Percentiles rank a stretch among this genome's conserved stretches.
Conservation (phyloP, 139 green algal species). For the Parachlorella kessleri region DNA sequence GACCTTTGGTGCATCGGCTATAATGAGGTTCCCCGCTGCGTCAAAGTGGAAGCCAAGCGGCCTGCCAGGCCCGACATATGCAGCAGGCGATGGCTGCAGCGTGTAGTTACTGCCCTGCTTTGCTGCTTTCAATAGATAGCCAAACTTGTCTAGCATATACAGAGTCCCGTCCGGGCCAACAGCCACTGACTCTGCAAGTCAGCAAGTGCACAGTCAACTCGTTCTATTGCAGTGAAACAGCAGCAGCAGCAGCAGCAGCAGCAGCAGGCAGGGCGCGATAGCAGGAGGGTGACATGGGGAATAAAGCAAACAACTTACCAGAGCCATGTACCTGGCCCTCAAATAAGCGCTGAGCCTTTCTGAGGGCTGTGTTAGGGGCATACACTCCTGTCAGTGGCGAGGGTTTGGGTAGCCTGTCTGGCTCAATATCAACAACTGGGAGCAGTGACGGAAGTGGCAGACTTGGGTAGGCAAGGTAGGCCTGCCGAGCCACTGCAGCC, state of each 20-base stretch:
- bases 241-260: no score
- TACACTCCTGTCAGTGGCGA: conserved; percentile 5
- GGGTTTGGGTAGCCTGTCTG: neutral
- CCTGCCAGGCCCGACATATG: conserved; percentile 41
- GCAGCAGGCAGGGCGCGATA: no score
- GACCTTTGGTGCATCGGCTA: conserved; percentile 37
- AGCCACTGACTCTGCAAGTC: conserved; percentile 47
- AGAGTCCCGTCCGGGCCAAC: conserved; percentile 27
- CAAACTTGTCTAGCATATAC: conserved; percentile 42
- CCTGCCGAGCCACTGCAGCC: no score
- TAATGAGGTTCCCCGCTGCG: conserved; percentile 23
- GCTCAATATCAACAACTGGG: neutral
- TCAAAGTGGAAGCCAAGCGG: conserved; percentile 39
- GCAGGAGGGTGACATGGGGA: neutral
- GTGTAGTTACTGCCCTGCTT: neutral
- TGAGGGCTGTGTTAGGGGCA: conserved; percentile 26
- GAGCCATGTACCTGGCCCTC: conserved; percentile 26
- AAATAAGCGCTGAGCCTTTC: conserved; percentile 24
- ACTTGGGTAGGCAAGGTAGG: no score
- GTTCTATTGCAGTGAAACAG: no score
- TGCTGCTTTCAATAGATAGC: conserved; percentile 15
- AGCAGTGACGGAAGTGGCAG: no score
- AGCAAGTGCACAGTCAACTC: no score
- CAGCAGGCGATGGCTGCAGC: neutral
- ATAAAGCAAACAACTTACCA: conserved; percentile 1